phyloP scores from a whole-genome alignment of 2,329 filamentous ascomycete genomes.

The Ceratocystis huliohia region DNA sequence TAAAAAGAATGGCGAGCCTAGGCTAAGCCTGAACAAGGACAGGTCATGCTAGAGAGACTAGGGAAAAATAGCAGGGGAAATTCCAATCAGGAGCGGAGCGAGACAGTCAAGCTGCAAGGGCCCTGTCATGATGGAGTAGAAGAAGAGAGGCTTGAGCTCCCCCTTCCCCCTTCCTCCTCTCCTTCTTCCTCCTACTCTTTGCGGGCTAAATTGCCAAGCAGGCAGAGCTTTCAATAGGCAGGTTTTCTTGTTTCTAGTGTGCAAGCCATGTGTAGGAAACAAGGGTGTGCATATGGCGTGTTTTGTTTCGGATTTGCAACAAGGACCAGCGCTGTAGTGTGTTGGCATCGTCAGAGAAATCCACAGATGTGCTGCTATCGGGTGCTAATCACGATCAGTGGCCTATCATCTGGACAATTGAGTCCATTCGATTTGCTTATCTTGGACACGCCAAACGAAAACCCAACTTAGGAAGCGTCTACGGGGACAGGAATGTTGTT shows the following conservation, averaged over 20 bases:
- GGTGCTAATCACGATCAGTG: too few relatives aligned
- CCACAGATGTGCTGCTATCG: background rate
- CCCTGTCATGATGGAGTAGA: background rate
- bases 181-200: background rate
- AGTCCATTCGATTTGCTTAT: too few relatives aligned
- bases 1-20: too few relatives aligned
- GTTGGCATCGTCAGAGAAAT: background rate
- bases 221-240: background rate
- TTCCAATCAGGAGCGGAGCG: background rate
- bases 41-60: too few relatives aligned
- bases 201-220: background rate
- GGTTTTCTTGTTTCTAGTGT: background rate
- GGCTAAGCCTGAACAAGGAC: too few relatives aligned
- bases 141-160: background rate
- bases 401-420: too few relatives aligned
- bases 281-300: background rate
- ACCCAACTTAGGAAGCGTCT: too few relatives aligned
- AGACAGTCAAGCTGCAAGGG: background rate
- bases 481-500: too few relatives aligned
- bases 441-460: too few relatives aligned
- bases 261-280: background rate
- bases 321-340: background rate
- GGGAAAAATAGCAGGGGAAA: background rate
- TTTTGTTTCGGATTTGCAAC: slow-evolving; percentile 6
- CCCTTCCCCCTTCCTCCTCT: background rate